Evolutionary conservation across 768 basidiomycete genomes (phyloP).

Genomic region (Termitomyces sp.): DNA sequence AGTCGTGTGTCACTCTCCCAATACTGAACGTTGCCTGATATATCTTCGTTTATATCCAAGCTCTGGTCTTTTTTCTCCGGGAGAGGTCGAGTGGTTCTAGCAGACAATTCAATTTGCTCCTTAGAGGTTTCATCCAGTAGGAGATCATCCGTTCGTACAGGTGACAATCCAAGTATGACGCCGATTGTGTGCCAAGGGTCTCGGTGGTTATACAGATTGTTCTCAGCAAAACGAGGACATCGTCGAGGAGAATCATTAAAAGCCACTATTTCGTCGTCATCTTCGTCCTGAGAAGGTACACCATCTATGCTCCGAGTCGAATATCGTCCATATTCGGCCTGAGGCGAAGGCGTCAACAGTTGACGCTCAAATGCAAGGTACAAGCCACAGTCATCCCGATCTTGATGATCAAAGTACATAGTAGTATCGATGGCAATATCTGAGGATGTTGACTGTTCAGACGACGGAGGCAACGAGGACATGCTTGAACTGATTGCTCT

Average conservation of each 20-base stretch:
- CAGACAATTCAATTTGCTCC: not conserved
- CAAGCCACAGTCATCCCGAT: not conserved
- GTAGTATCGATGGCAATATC: not conserved
- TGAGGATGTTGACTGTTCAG: conserved; percentile 7
- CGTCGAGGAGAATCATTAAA: not conserved
- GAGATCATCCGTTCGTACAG: not conserved
- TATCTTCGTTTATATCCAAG: not conserved
- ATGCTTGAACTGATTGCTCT: not conserved
- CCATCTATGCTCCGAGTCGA: not conserved
- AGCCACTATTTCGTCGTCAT: not conserved
- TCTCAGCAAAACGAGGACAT: conserved; percentile 1
- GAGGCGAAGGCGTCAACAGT: not conserved
- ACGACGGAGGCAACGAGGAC: conserved; percentile 10
- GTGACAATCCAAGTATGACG: conserved; percentile 30
- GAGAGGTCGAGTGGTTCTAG: too few relatives aligned
- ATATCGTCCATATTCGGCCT: not conserved
- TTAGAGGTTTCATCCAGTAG: not conserved
- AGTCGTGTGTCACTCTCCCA: not conserved
- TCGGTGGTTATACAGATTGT: conserved; percentile 30
- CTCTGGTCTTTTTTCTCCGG: not conserved
- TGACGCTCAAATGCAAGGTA: not conserved
- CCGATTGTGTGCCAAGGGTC: conserved; percentile 43
- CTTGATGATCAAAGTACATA: not conserved
- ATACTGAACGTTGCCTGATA: not conserved
- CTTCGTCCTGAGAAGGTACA: not conserved